Conservation (phyloP, 2,329 filamentous ascomycete genomes). For the Parastagonospora nodorum region DNA sequence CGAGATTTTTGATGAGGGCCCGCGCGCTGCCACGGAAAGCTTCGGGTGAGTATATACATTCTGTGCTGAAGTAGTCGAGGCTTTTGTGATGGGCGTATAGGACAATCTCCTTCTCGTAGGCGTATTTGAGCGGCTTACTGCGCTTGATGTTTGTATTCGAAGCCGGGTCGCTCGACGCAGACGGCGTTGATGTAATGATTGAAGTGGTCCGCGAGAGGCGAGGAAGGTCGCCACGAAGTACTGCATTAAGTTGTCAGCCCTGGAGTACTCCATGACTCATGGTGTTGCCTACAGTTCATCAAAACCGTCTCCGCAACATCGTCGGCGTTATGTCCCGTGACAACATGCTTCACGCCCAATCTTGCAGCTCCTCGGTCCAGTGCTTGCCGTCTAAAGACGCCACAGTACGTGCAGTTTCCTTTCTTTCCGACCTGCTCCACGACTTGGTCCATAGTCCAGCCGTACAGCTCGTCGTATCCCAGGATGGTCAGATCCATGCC, state of each 20-base stretch:
- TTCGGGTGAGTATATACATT: slow-evolving; percentile 98
- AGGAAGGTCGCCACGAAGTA: slow-evolving; percentile 86
- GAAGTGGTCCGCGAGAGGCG: slow-evolving; percentile 86
- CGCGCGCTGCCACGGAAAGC: slow-evolving; percentile 93
- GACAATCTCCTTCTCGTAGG: slow-evolving; percentile 98
- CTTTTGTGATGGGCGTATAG: slow-evolving; percentile 97
- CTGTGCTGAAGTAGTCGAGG: slow-evolving; percentile 96
- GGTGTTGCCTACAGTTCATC: slow-evolving; percentile 70
- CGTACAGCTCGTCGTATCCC: slow-evolving; percentile 91
- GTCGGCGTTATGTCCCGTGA: slow-evolving; percentile 97
- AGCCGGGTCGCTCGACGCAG: slow-evolving; percentile 60
- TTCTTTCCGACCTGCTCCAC: slow-evolving; percentile 97
- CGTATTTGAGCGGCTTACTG: slow-evolving; percentile 96
- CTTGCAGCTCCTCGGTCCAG: slow-evolving; percentile 89
- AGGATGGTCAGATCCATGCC: slow-evolving; percentile 90
- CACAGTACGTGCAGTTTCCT: slow-evolving; percentile 98
- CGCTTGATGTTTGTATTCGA: slow-evolving; percentile 81
- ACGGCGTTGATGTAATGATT: slow-evolving; percentile 70
- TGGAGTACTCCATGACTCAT: background rate
- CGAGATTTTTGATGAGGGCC: slow-evolving; percentile 91
- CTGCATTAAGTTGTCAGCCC: slow-evolving; percentile 25
- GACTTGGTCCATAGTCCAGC: slow-evolving; percentile 99
- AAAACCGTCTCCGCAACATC: slow-evolving; percentile 96
- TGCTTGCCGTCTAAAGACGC: slow-evolving; percentile 92
- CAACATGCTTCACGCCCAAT: slow-evolving; percentile 86